Percentiles rank a stretch among this genome's conserved stretches.
Evolutionary conservation across 108 stramenopile genomes (phyloP).

Genomic region (Cyclotella cryptica): DNA sequence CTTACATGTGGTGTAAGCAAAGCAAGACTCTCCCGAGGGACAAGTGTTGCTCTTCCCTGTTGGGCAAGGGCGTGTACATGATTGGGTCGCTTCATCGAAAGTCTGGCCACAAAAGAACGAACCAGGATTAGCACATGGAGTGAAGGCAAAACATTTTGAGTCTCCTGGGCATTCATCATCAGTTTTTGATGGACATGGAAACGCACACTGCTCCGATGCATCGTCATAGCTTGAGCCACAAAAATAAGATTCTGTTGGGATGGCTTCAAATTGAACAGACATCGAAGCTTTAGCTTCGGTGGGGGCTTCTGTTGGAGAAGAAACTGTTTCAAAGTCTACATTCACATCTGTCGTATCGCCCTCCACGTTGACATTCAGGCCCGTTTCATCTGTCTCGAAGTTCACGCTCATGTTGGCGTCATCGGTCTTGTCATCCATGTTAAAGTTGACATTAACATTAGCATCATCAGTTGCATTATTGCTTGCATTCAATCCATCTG

Average conservation of each 20-base stretch:
- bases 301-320: conserved; percentile 1
- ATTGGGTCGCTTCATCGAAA: conserved; percentile 74
- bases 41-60: conserved; percentile 49
- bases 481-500: not conserved
- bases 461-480: not conserved
- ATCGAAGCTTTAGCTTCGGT: conserved; percentile 1
- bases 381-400: too few species aligned
- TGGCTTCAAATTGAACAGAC: conserved; percentile 17
- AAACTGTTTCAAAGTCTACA: not conserved
- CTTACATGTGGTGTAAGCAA: conserved; percentile 81
- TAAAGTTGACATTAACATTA: too few species aligned
- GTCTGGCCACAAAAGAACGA: conserved; percentile 78
- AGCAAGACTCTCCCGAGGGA: conserved; percentile 59
- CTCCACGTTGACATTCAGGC: not conserved
- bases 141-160: conserved; percentile 47
- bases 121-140: conserved; percentile 50
- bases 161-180: conserved; percentile 43
- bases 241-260: conserved; percentile 48
- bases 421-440: not conserved
- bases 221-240: conserved; percentile 50
- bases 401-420: not conserved
- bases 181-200: conserved; percentile 40
- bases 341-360: not conserved
- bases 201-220: conserved; percentile 40
- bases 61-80: conserved; percentile 78